These are phyloP conservation scores for Phellopilus nigrolimitatus DNA, from an alignment of 1,284 basidiomycete species.

Conservation along the genomic window DNA sequence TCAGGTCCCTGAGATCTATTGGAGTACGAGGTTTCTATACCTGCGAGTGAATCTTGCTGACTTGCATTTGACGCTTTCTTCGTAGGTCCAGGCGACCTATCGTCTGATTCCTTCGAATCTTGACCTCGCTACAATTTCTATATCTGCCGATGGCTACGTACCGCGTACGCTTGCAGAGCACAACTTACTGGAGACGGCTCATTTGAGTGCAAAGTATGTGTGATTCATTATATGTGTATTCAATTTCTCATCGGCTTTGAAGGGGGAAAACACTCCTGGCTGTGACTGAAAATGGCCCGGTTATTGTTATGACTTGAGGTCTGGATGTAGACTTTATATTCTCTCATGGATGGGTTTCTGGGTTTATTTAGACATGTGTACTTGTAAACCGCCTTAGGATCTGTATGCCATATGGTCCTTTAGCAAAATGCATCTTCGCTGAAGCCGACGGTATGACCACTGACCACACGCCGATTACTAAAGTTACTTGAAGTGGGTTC, in stretches of 20 bases:
- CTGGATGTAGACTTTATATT: neutral
- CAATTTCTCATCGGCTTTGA: neutral
- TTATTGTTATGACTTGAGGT: slow-evolving; percentile 19
- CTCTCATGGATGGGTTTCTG: neutral
- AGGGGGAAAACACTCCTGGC: slow-evolving; percentile 18
- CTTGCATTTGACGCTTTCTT: neutral
- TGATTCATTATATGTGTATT: neutral
- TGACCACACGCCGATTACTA: neutral
- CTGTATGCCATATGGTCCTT: no score
- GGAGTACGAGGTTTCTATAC: slow-evolving; percentile 42
- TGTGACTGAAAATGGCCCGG: slow-evolving; percentile 16
- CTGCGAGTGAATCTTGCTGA: slow-evolving; percentile 6
- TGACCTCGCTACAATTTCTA: slow-evolving; percentile 52
- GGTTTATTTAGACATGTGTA: neutral
- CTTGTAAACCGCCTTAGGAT: no score
- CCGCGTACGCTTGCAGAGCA: neutral
- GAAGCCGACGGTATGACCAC: neutral
- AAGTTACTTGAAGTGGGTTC: no score
- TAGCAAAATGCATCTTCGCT: no score
- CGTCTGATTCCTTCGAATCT: slow-evolving; percentile 58
- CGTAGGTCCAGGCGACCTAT: slow-evolving; percentile 55
- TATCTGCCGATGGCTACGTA: slow-evolving; percentile 37
- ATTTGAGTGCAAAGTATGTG: slow-evolving; percentile 7
- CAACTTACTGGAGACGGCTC: slow-evolving; percentile 12
- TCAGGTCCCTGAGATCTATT: slow-evolving; percentile 52